These are phyloP conservation scores for Euphorbia peplus DNA, from an alignment of 345 rosid species.

Conservation along the genomic window DNA sequence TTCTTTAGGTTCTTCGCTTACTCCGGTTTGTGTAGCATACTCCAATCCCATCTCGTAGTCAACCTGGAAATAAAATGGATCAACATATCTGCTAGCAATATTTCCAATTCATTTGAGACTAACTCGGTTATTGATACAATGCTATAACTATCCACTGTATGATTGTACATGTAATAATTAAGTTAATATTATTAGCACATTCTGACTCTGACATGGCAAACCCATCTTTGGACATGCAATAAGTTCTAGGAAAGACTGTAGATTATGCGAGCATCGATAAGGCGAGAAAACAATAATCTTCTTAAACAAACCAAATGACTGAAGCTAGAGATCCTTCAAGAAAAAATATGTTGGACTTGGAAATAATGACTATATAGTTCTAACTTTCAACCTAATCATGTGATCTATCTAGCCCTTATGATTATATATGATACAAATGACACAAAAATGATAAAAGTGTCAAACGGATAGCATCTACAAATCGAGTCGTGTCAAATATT, in stretches of 20 bases:
- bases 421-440: too few relatives aligned
- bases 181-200: not conserved
- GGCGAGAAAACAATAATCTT: not conserved
- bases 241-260: not conserved
- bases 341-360: too few relatives aligned
- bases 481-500: too few relatives aligned
- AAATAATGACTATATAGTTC: not conserved
- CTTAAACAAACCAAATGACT: not conserved
- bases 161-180: not conserved
- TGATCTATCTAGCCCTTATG: too few relatives aligned
- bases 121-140: too few relatives aligned
- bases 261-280: not conserved
- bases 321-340: not conserved
- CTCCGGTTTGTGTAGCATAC: constrained; percentile 92
- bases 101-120: not conserved
- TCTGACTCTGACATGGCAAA: not conserved
- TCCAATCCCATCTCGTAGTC: constrained; percentile 97
- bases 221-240: not conserved
- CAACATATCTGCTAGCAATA: not conserved
- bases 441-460: too few relatives aligned
- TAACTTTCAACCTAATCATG: not conserved
- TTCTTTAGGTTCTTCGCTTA: constrained; percentile 84
- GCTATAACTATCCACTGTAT: too few relatives aligned
- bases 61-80: constrained; percentile 55
- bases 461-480: too few relatives aligned